phyloP scores from a whole-genome alignment of 306 rosid species.

The Inga laurina region DNA sequence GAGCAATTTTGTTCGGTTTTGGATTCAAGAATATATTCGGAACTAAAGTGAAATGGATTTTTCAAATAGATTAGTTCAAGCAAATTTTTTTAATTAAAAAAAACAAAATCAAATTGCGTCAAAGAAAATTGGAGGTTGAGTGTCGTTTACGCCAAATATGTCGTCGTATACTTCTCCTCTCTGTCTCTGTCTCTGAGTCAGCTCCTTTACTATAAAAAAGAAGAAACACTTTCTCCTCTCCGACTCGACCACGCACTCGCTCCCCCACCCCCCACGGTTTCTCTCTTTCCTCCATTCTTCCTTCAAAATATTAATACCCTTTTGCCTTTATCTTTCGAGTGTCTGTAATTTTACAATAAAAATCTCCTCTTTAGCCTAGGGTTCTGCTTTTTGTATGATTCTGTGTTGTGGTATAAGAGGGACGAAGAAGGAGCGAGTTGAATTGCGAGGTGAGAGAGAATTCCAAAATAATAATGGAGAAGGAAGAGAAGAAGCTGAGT shows the following conservation, averaged over 20 bases:
- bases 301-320: neutral
- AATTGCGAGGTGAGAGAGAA: neutral
- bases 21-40: neutral
- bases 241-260: neutral
- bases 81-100: neutral
- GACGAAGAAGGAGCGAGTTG: conserved; percentile 32
- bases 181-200: conserved; percentile 9
- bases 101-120: conserved; percentile 31
- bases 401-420: neutral
- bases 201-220: conserved; percentile 89
- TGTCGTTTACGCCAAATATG: conserved; percentile 84
- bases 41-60: neutral
- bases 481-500: conserved; percentile 48
- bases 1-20: conserved; percentile 6
- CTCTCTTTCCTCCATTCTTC: neutral
- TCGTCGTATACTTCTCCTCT: conserved; percentile 51
- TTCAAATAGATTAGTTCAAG: neutral
- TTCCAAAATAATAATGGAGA: neutral
- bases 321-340: neutral
- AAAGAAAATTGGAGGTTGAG: conserved; percentile 66
- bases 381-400: neutral
- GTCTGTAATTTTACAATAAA: neutral
- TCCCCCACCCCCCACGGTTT: neutral
- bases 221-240: conserved; percentile 43
- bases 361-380: neutral